These are phyloP conservation scores for Saccharomycopsis babjevae DNA, from an alignment of 805 yeast genomes.

Conservation along the genomic window DNA sequence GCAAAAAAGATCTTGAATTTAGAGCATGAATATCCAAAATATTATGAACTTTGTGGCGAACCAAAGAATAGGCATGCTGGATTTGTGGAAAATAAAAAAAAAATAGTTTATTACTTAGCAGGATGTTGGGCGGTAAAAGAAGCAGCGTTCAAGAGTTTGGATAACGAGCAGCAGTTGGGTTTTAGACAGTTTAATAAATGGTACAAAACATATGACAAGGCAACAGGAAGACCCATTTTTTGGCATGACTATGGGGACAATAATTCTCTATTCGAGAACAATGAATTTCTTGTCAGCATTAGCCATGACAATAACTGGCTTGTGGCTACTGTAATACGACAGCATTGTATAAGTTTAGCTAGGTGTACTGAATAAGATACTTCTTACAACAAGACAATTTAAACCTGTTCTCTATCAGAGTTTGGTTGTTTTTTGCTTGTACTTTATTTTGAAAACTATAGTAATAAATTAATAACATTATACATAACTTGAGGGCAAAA, in stretches of 20 bases:
- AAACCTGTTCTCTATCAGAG: not conserved
- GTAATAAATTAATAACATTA: slow-evolving; percentile 1
- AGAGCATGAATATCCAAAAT: slow-evolving; percentile 2
- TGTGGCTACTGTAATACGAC: slow-evolving; percentile 44
- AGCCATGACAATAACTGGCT: slow-evolving; percentile 60
- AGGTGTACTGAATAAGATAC: not conserved
- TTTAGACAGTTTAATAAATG: slow-evolving; percentile 48
- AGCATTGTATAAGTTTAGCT: not conserved
- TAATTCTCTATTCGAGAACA: slow-evolving; percentile 23
- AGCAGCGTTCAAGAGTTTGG: slow-evolving; percentile 57
- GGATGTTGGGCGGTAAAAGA: slow-evolving; percentile 62
- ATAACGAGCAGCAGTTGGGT: slow-evolving; percentile 34
- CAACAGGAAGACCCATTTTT: slow-evolving; percentile 39
- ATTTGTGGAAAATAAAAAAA: not conserved
- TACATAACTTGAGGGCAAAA: not conserved
- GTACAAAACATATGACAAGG: slow-evolving; percentile 34
- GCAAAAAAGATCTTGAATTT: slow-evolving; percentile 9
- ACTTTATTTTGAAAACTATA: not conserved
- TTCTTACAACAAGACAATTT: too few species aligned
- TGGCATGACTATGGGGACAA: not conserved
- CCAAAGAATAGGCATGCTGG: not conserved
- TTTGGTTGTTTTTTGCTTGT: not conserved
- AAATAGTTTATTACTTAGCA: slow-evolving; percentile 1
- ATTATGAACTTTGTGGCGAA: not conserved
- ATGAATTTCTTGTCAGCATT: slow-evolving; percentile 42